Conservation (phyloP, 139 green algal genomes). For the Edaphochlamys debaryana region DNA sequence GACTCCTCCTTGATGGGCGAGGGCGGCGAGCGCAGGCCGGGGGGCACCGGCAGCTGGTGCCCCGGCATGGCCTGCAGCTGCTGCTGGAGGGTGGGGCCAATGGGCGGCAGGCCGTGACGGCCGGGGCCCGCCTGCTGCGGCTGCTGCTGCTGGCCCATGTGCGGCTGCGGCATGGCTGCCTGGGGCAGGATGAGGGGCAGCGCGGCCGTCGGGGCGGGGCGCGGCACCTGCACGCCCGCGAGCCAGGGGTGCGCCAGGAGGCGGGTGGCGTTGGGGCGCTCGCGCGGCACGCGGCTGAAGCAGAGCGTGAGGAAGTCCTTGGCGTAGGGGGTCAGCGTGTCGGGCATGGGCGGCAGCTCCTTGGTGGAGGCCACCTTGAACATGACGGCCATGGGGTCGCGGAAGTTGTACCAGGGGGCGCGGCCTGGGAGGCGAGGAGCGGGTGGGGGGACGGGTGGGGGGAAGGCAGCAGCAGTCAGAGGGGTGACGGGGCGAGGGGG, state of each 20-base stretch:
- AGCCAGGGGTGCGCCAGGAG: constrained; percentile 88
- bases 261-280: constrained; percentile 73
- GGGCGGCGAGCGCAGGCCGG: constrained; percentile 29
- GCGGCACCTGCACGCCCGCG: constrained; percentile 36
- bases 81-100: neutral
- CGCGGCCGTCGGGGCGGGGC: neutral
- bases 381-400: constrained; percentile 73
- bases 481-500: too few relatives aligned
- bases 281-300: constrained; percentile 84
- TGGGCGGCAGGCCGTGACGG: too few relatives aligned
- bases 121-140: neutral
- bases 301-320: constrained; percentile 94
- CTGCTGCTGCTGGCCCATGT: neutral
- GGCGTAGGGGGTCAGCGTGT: constrained; percentile 78
- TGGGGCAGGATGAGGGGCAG: neutral
- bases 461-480: too few relatives aligned
- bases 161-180: too few relatives aligned
- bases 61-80: constrained; percentile 1
- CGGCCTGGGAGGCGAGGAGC: constrained; percentile 21
- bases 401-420: constrained; percentile 58
- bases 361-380: constrained; percentile 92
- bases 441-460: too few relatives aligned
- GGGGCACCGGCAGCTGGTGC: neutral
- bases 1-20: constrained; percentile 53
- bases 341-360: constrained; percentile 80